A percentile compares a stretch with the other conserved stretches of the same genome.
Evolutionary conservation across 208 protist genomes (phyloP).

Genomic region (Trypanosoma lewisi): DNA sequence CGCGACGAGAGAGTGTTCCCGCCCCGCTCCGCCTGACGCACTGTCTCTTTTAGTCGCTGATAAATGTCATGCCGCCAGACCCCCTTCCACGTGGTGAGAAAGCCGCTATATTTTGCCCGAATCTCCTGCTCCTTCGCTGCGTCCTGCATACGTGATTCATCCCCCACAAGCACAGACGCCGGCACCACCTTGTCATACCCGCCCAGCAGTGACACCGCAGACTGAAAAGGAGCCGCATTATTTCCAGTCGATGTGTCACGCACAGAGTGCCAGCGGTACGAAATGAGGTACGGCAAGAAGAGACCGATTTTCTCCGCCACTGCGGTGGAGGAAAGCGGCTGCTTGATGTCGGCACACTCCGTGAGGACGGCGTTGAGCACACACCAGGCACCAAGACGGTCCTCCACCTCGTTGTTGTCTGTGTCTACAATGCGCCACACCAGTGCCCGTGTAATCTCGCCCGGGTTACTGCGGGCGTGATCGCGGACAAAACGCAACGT

Average conservation of each 20-base stretch:
- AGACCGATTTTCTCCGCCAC: slow-evolving; percentile 63
- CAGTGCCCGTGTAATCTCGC: slow-evolving; percentile 72
- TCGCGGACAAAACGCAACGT: slow-evolving; percentile 58
- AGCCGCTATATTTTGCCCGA: slow-evolving; percentile 32
- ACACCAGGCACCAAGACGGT: slow-evolving; percentile 73
- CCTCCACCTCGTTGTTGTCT: slow-evolving; percentile 35
- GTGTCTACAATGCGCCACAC: slow-evolving; percentile 84
- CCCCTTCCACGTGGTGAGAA: slow-evolving; percentile 55
- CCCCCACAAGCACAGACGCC: slow-evolving; percentile 49
- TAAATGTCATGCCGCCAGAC: slow-evolving; percentile 75
- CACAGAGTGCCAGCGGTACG: slow-evolving; percentile 64
- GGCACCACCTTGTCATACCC: slow-evolving; percentile 52
- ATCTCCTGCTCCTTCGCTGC: slow-evolving; percentile 28
- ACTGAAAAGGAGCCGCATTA: background rate
- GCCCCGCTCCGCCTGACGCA: slow-evolving; percentile 37
- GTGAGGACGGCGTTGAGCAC: slow-evolving; percentile 63
- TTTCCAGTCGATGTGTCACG: background rate
- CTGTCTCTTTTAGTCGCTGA: slow-evolving; percentile 47
- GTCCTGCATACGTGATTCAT: slow-evolving; percentile 18
- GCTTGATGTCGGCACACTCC: slow-evolving; percentile 53
- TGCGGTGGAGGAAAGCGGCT: slow-evolving; percentile 47
- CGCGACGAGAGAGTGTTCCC: slow-evolving; percentile 51
- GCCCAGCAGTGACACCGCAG: background rate
- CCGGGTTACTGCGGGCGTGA: slow-evolving; percentile 54
- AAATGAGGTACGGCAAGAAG: slow-evolving; percentile 73